Conservation (phyloP, 2,329 filamentous ascomycete genomes). For the Exophiala mesophila region DNA sequence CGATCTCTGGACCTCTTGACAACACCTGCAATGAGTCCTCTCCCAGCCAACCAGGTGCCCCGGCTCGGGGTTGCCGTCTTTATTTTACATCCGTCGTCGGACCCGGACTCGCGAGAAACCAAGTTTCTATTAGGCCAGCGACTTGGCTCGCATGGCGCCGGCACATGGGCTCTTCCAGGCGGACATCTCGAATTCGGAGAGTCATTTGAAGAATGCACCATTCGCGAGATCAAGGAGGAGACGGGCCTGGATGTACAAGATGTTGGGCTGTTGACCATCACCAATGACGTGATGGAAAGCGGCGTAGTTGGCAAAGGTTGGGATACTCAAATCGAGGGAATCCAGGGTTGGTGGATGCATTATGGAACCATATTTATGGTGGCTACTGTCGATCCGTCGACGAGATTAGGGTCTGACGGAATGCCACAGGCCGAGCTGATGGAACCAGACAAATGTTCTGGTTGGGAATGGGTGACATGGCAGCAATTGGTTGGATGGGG, state of each 20-base stretch:
- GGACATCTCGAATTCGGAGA: slow-evolving; percentile 72
- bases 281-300: slow-evolving; percentile 59
- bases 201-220: slow-evolving; percentile 56
- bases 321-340: slow-evolving; percentile 30
- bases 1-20: no score
- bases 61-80: slow-evolving; percentile 48
- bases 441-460: slow-evolving; percentile 52
- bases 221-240: slow-evolving; percentile 65
- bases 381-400: slow-evolving; percentile 39
- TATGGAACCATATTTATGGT: slow-evolving; percentile 70
- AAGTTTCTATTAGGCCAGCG: slow-evolving; percentile 47
- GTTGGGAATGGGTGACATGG: slow-evolving; percentile 53
- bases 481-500: slow-evolving; percentile 39
- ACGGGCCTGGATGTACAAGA: slow-evolving; percentile 57
- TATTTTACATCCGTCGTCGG: slow-evolving; percentile 33
- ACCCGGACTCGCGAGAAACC: slow-evolving; percentile 13
- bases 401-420: slow-evolving; percentile 33
- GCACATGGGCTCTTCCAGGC: slow-evolving; percentile 64
- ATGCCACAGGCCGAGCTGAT: slow-evolving; percentile 42
- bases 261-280: slow-evolving; percentile 54
- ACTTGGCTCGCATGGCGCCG: slow-evolving; percentile 47
- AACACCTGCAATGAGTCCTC: neutral
- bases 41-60: slow-evolving; percentile 14
- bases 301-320: neutral
- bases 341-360: slow-evolving; percentile 50